Evolutionary conservation across 2,329 filamentous ascomycete genomes (phyloP), one percentile per base, ranked within the genome.

Genomic region (Cladosporium sp.): DNA sequence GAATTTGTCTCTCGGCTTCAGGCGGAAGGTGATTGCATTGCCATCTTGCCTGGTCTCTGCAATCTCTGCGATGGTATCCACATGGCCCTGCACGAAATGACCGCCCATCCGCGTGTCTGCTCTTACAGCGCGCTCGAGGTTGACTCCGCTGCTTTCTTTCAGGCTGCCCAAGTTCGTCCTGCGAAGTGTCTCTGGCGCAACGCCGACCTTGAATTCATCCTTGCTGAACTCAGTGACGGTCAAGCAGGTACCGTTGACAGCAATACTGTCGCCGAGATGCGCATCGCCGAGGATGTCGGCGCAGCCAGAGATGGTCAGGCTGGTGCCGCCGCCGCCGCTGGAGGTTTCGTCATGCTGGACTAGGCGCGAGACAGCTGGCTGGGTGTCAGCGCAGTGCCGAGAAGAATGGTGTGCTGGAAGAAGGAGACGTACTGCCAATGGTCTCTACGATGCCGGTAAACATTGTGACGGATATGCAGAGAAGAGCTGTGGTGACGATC

Each of bases 81-180:
- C 93, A 74, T 99, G 94, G 40, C 94, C 94, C 77, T 99, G 95
- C 34, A 97, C 93, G 69, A 97, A 96, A 77, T 99, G 94, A 0
- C 94, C 94, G 49, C 95, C 94, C 91, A 99, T 97, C 58, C 94
- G 90, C 47, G 93, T 97, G 68, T 89, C 85, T 4, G 92, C 91
- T 17, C 89, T 88, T 56, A 99, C 92, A 3, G 94, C 93, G 15
- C 94, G 87, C 80, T 99, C 94, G 55, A 99, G 87, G 75, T 99
- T 99, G 65, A 97, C 92, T 20, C 78, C 80, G 61, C 86, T 88
- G 42, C 80, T 80, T 61, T 84, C 72, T 50, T 77, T 75, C 55
- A 99, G 81, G 19, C 79, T 79, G 62, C 92, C 93, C n/a, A 99
- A 85, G 77, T 97, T 96, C 60, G 95, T 99, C 59, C 96, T 86